Evolutionary conservation across 257 asterid genomes (phyloP).

Genomic region (Primulina tabacum): DNA sequence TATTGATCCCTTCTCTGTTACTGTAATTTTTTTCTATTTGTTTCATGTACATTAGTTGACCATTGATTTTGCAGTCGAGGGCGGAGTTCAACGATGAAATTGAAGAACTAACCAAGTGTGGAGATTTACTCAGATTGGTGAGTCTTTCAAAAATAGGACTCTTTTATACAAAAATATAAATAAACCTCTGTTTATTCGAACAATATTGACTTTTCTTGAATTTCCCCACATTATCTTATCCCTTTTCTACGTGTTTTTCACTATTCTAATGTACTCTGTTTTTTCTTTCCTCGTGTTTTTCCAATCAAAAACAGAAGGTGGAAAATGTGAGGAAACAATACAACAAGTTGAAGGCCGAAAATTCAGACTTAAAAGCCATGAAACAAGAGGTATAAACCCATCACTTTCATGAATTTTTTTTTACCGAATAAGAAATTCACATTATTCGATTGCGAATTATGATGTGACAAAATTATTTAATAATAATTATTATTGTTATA

Average conservation of each 20-base stretch:
- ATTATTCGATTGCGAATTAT: background rate
- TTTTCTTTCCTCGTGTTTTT: background rate
- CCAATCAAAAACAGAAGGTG: slow-evolving; percentile 40
- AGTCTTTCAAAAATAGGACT: slow-evolving; percentile 22
- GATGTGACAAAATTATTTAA: background rate
- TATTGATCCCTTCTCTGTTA: background rate
- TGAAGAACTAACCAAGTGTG: slow-evolving; percentile 36
- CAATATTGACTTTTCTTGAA: background rate
- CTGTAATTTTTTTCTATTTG: background rate
- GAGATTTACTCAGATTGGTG: slow-evolving; percentile 46
- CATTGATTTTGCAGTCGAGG: slow-evolving; percentile 35
- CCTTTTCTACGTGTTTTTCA: background rate
- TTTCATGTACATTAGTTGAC: background rate
- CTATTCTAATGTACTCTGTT: background rate
- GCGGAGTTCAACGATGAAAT: slow-evolving; percentile 33
- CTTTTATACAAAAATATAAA: background rate
- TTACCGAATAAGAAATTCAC: background rate
- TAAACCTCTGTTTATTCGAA: too few relatives aligned
- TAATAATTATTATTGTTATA: too few relatives aligned
- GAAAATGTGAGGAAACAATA: slow-evolving; percentile 32
- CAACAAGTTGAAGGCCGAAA: slow-evolving; percentile 32
- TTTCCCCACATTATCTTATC: slow-evolving; percentile 18
- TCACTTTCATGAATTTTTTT: background rate
- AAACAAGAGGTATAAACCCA: slow-evolving; percentile 36
- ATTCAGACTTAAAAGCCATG: slow-evolving; percentile 38